These are phyloP conservation scores for Musa beccarii DNA, from an alignment of 176 grass and related monocot species.

Conservation along the genomic window DNA sequence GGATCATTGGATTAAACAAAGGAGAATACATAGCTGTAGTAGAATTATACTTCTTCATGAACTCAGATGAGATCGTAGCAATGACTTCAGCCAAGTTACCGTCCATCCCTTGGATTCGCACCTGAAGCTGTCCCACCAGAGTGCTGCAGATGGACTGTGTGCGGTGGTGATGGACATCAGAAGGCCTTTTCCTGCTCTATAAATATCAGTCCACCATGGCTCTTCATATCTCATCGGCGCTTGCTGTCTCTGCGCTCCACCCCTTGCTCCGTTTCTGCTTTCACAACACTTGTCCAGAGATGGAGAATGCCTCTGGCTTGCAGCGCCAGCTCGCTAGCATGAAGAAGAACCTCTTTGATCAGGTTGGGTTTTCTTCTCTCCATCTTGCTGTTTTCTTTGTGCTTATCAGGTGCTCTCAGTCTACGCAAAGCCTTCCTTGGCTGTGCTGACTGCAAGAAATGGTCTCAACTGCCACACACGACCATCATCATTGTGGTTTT, in stretches of 20 bases:
- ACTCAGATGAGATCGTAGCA: too few relatives aligned
- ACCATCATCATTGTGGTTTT: too few relatives aligned
- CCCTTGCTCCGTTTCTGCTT: background rate
- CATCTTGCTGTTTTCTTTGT: background rate
- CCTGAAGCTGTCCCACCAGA: background rate
- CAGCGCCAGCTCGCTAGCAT: constrained; percentile 60
- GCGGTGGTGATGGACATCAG: background rate
- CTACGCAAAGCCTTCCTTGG: too few relatives aligned
- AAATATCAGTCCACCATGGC: constrained; percentile 1
- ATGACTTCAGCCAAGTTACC: background rate
- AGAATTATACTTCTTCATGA: too few relatives aligned
- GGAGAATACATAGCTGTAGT: too few relatives aligned
- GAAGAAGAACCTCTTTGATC: constrained; percentile 90
- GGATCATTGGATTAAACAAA: too few relatives aligned
- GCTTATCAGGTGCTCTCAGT: too few relatives aligned
- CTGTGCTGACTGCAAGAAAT: too few relatives aligned
- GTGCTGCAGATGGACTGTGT: background rate
- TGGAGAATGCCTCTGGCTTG: constrained; percentile 68
- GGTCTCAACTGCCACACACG: too few relatives aligned
- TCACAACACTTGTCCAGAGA: constrained; percentile 5
- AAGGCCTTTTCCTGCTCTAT: constrained; percentile 2
- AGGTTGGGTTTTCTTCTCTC: constrained; percentile 24
- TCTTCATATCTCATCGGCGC: background rate
- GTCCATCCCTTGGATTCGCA: background rate
- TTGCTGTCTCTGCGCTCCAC: background rate